These are phyloP conservation scores for Gracilaria caudata DNA, from an alignment of 23 red algal species.

Conservation along the genomic window DNA sequence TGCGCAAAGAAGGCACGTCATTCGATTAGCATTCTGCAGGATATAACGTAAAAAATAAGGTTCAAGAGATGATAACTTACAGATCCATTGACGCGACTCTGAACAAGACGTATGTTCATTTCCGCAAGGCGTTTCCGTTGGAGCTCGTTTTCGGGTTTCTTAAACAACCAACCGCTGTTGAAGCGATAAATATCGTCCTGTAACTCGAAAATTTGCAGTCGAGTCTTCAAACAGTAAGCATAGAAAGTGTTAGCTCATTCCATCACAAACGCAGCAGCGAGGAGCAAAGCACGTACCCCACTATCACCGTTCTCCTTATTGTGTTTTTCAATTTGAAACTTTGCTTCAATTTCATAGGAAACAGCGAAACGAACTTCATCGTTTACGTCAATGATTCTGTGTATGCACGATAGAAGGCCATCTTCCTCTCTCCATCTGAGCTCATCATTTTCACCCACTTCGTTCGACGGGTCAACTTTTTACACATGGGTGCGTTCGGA, in stretches of 20 bases:
- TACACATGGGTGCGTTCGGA: not conserved
- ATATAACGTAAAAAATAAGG: not conserved
- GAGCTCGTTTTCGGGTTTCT: not conserved
- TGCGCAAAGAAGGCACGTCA: not conserved
- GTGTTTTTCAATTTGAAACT: not conserved
- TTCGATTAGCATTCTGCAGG: not conserved
- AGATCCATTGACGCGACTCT: not conserved
- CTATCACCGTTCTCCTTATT: too few relatives aligned
- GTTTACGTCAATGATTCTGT: not conserved
- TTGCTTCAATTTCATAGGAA: not conserved
- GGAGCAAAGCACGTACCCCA: too few relatives aligned
- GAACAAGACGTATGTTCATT: not conserved
- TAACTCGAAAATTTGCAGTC: not conserved
- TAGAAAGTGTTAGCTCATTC: too few relatives aligned
- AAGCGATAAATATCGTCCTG: conserved; percentile 4
- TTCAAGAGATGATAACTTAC: not conserved
- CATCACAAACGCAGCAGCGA: too few relatives aligned
- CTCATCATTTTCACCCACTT: not conserved
- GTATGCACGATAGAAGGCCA: not conserved
- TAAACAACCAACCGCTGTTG: conserved; percentile 20
- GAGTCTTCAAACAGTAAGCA: not conserved
- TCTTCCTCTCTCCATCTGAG: not conserved
- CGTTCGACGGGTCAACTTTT: not conserved
- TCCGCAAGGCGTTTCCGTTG: not conserved
- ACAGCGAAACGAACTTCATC: not conserved